These are phyloP conservation scores for Trypanosoma theileri DNA, from an alignment of 208 protist species.

Conservation along the genomic window DNA sequence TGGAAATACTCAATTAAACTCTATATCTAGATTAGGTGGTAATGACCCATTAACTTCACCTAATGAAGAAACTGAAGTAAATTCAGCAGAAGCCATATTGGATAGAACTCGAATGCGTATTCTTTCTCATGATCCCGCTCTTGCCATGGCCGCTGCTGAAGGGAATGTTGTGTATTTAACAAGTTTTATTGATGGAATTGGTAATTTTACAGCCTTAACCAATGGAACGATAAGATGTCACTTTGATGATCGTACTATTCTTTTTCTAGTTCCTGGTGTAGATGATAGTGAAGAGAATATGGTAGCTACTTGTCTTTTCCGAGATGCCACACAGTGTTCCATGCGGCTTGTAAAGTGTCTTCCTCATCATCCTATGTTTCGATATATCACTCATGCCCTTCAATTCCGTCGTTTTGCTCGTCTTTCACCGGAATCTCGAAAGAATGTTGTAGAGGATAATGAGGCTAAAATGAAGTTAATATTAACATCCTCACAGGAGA, in stretches of 20 bases:
- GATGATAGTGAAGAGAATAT: conserved; percentile 63
- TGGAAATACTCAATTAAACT: background rate
- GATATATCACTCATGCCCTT: conserved; percentile 66
- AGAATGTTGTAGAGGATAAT: conserved; percentile 1
- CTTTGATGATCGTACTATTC: conserved; percentile 81
- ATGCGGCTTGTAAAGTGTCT: conserved; percentile 61
- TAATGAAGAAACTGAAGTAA: background rate
- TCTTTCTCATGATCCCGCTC: conserved; percentile 20
- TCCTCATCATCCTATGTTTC: conserved; percentile 45
- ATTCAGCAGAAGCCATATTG: conserved; percentile 17
- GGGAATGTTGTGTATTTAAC: conserved; percentile 57
- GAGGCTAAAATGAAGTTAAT: too few species aligned
- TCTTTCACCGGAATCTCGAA: conserved; percentile 20
- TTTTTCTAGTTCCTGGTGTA: conserved; percentile 63
- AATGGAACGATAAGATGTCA: conserved; percentile 77
- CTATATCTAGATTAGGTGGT: background rate
- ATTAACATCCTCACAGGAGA: too few species aligned
- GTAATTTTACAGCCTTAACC: conserved; percentile 75
- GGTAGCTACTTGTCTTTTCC: conserved; percentile 56
- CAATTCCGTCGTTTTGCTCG: conserved; percentile 65
- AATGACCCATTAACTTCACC: background rate
- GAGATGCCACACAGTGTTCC: conserved; percentile 62
- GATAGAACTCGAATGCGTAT: conserved; percentile 30
- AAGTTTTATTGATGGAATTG: conserved; percentile 68
- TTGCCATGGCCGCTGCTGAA: conserved; percentile 12